phyloP scores from a whole-genome alignment of 352 stramenopile species.

The Phytophthora foliorum region DNA sequence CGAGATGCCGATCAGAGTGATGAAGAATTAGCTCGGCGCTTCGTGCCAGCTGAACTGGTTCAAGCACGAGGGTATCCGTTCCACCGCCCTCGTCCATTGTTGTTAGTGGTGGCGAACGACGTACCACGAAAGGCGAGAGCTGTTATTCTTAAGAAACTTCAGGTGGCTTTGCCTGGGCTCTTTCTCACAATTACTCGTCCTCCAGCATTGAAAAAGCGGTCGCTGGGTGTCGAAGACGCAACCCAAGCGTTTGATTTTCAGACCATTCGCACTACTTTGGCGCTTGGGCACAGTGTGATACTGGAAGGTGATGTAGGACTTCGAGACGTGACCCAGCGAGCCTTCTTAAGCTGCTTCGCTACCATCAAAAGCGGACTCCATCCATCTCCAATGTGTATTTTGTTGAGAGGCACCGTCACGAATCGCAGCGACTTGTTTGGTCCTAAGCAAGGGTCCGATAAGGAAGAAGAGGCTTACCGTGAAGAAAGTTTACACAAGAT shows the following conservation, averaged over 20 bases:
- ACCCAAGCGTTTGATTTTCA: constrained; percentile 41
- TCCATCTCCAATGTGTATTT: constrained; percentile 68
- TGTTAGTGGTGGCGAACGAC: constrained; percentile 79
- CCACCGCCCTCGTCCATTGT: constrained; percentile 59
- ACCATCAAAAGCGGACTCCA: constrained; percentile 74
- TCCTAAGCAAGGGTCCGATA: constrained; percentile 21
- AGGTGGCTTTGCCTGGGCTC: constrained; percentile 64
- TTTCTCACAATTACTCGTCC: constrained; percentile 77
- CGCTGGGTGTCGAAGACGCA: constrained; percentile 7
- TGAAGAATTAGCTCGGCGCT: constrained; percentile 55
- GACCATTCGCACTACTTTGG: constrained; percentile 48
- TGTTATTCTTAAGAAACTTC: constrained; percentile 52
- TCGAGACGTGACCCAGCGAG: constrained; percentile 61
- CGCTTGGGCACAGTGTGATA: constrained; percentile 68
- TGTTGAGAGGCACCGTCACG: constrained; percentile 58
- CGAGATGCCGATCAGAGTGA: constrained; percentile 47
- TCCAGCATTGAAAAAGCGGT: constrained; percentile 16
- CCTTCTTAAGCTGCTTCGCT: constrained; percentile 69
- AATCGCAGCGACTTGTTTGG: constrained; percentile 56
- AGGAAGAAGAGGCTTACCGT: constrained; percentile 23
- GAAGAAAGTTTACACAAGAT: constrained; percentile 34
- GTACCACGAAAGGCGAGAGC: constrained; percentile 53
- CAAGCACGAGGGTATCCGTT: constrained; percentile 40
- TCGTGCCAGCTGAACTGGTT: constrained; percentile 64
- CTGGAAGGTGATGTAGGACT: constrained; percentile 84